These are phyloP conservation scores for Rubus idaeus DNA, from an alignment of 306 rosid species.

Conservation along the genomic window DNA sequence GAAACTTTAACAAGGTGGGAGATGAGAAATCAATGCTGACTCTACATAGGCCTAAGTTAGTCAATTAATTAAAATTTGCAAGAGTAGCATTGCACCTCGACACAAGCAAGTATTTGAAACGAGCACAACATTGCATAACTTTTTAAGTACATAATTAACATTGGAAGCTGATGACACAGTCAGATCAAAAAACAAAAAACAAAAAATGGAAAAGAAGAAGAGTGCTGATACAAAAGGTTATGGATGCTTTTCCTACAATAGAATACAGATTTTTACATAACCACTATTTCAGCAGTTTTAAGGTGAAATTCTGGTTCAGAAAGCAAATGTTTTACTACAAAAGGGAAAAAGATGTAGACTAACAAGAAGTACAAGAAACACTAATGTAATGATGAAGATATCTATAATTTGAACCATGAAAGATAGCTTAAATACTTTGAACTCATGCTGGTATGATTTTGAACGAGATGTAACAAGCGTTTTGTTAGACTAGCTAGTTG, in stretches of 20 bases:
- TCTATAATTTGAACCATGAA: background rate
- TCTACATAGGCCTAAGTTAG: background rate
- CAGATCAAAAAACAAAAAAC: no score
- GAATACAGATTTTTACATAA: no score
- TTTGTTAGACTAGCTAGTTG: background rate
- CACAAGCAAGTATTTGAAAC: background rate
- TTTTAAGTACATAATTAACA: background rate
- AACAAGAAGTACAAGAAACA: background rate
- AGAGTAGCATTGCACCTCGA: background rate
- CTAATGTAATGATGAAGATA: background rate
- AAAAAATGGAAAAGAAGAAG: no score
- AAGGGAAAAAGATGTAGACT: background rate
- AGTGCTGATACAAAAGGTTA: no score
- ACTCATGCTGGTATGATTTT: background rate
- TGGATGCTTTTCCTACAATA: no score
- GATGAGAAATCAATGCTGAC: background rate
- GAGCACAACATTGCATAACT: background rate
- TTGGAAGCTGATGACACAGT: background rate
- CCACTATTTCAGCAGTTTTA: no score
- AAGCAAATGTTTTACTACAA: background rate
- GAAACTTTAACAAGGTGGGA: background rate
- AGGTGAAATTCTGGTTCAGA: background rate
- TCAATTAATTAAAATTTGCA: background rate
- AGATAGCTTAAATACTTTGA: background rate
- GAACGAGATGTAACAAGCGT: background rate